Percentiles rank a stretch among this genome's conserved stretches.
Evolutionary conservation across 2,329 filamentous ascomycete genomes (phyloP).

Genomic region (Phaeosphaeriaceae sp.): DNA sequence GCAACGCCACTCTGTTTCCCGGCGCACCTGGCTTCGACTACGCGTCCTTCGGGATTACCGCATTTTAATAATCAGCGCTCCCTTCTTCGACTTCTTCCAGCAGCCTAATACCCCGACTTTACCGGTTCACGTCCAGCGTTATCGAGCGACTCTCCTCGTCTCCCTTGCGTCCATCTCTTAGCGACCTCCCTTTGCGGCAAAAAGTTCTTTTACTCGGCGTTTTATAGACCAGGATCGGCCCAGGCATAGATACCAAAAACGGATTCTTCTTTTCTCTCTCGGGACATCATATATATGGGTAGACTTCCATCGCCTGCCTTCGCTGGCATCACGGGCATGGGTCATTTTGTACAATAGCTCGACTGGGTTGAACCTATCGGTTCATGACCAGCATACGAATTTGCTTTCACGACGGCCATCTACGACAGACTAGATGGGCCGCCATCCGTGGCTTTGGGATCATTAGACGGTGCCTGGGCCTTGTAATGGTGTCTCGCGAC

Average conservation of each 20-base stretch:
- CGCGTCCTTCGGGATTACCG: conserved; percentile 37
- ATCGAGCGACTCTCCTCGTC: conserved; percentile 33
- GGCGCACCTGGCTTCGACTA: conserved; percentile 23
- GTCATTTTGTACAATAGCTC: conserved; percentile 44
- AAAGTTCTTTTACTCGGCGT: conserved; percentile 46
- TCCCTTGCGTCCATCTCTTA: conserved; percentile 37
- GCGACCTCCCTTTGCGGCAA: conserved; percentile 46
- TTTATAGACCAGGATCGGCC: conserved; percentile 49
- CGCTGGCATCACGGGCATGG: conserved; percentile 37
- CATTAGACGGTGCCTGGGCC: conserved; percentile 43
- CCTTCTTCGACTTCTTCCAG: conserved; percentile 36
- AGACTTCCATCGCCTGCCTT: conserved; percentile 45
- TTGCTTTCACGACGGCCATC: conserved; percentile 44
- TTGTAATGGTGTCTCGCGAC: conserved; percentile 42
- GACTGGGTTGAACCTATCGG: conserved; percentile 32
- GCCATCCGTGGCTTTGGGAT: conserved; percentile 28
- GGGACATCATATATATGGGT: conserved; percentile 38
- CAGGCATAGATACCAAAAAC: conserved; percentile 52
- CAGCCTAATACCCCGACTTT: conserved; percentile 48
- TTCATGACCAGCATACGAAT: conserved; percentile 40
- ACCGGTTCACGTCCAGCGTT: conserved; percentile 29
- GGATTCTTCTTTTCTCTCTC: conserved; percentile 34
- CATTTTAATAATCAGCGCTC: conserved; percentile 47
- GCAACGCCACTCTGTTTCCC: conserved; percentile 15
- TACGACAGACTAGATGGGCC: conserved; percentile 31